Evolutionary conservation across 345 rosid species (phyloP), one percentile per base, ranked within the genome.

Genomic region (Noccaea bulbosa): DNA sequence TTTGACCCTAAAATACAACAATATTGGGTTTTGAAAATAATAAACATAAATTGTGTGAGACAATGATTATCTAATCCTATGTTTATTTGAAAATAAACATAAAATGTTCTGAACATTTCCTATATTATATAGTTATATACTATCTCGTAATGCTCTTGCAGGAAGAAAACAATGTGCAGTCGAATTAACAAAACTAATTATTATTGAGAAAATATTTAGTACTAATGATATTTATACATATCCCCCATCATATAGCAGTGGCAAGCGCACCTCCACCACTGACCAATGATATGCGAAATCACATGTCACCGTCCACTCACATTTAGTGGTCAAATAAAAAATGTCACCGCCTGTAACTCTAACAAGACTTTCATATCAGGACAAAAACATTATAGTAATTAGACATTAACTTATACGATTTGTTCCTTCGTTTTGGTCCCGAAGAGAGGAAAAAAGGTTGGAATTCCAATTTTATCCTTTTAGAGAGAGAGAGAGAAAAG

Each of bases 401-500:
- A 70, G 60, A 76, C 63, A 65, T 49, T 65, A 72, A 59, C 68
- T 66, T 50, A 70, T 72, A 67, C 46, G 67, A 72, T 67, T 72
- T 68, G 74, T 73, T 77, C 81, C 67, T 69, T 72, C 63, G 67
- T 58, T 73, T 77, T 73, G 62, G 77, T 70, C 71, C 67, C 40
- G 54, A 50, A 61, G 32, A 15, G 4, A 11, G 48, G 49, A 8
- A 37, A 41, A 32, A n/a, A 11, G 11, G 4, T 7, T 30, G 4
- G 27, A 75, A 58, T 75, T 73, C 70, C 80, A 54, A 14, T 65
- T 78, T 55, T 74, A 54, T 54, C 81, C 81, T 75, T 70, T 61
- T 32, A 76, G 77, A 73, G 70, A 79, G 70, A 75, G 65, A 81
- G n/a, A n/a, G n/a, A n/a, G n/a, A 57, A 48, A 72, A 61, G 65